Evolutionary conservation across 352 stramenopile genomes (phyloP), one percentile per base, ranked within the genome.

Genomic region (Blastocystis sp.): DNA sequence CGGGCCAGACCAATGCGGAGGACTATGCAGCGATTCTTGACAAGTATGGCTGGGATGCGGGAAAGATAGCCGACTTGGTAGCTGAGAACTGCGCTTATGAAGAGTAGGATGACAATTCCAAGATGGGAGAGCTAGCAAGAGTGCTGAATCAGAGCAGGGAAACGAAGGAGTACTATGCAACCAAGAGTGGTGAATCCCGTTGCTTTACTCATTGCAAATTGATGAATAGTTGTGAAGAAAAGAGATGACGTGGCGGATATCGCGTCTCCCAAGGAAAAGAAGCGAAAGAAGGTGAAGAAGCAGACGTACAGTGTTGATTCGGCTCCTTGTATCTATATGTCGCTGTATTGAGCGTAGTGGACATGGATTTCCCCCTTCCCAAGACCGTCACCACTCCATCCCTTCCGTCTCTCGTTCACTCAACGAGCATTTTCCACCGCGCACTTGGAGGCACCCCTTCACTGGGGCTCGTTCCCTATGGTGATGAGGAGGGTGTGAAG

Each of bases 1-100:
- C 74, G 28, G 74, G 56, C 10, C 74, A 84, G 74, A 41, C 66
- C 17, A 64, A 84, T 56, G n/a, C 45, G 17, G 66, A 69, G 1
- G 74, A 84, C 48, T 84, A 84, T 69, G 38, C 53, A 28, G 74
- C 74, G 1, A n/a, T 84, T 10, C 48, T 84, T 23, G 74, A 84
- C n/a, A 64, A 84, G 56, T 67, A 40, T 53, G 74, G 74, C 11
- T 84, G 74, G 74, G 60, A 69, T 69, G 56, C 38, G 0, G 9
- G 19, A 38, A 84, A 69, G 38, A 19, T 84, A 2, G 2, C 52
- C 1, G 40, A 66, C 4, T 69, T 84, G 74, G 74, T 67, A 59
- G 19, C 17, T 40, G 52, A 7, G 9, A n/a, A 53, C 1, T n/a
- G 10, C 9, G 56, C 21, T 23, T 17, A 2, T 41, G 52, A 23